Evolutionary conservation across 2,329 filamentous ascomycete genomes (phyloP).

Genomic region (Aspergillus transmontanensis): DNA sequence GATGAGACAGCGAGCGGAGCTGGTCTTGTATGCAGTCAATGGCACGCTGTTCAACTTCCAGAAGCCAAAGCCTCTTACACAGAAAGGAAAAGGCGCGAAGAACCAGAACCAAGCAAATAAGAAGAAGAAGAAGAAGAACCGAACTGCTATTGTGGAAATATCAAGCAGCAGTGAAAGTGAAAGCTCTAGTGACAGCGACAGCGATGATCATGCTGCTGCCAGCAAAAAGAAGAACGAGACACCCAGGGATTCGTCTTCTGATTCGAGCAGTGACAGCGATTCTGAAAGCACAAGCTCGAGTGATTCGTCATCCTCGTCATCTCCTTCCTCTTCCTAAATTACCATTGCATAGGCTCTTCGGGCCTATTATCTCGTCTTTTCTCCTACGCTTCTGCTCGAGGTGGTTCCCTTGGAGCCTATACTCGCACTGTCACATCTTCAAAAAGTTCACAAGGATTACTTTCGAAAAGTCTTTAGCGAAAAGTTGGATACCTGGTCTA

Average conservation of each 20-base stretch:
- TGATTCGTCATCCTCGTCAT: constrained; percentile 11
- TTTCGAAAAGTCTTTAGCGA: constrained; percentile 9
- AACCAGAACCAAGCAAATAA: constrained; percentile 22
- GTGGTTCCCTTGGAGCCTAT: neutral
- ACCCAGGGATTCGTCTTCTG: constrained; percentile 14
- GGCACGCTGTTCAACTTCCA: constrained; percentile 31
- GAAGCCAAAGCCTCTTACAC: constrained; percentile 24
- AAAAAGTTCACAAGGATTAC: constrained; percentile 2
- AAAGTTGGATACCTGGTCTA: constrained; percentile 19
- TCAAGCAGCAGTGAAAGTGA: constrained; percentile 45
- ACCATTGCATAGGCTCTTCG: neutral
- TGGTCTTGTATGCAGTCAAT: constrained; percentile 38
- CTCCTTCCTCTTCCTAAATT: neutral
- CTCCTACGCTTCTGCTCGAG: neutral
- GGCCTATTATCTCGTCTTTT: neutral
- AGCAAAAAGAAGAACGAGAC: constrained; percentile 19
- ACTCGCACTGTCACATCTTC: neutral
- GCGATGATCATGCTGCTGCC: constrained; percentile 22
- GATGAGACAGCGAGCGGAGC: constrained; percentile 41
- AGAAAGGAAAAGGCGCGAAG: constrained; percentile 23
- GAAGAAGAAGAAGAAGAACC: constrained; percentile 46
- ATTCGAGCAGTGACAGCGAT: constrained; percentile 19
- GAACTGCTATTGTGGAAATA: constrained; percentile 45
- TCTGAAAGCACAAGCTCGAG: constrained; percentile 18
- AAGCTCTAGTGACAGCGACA: constrained; percentile 30